Percentiles rank a stretch among this genome's conserved stretches.
phyloP scores from a whole-genome alignment of 805 yeast species.

The Maudiozyma serrabonitensis region DNA sequence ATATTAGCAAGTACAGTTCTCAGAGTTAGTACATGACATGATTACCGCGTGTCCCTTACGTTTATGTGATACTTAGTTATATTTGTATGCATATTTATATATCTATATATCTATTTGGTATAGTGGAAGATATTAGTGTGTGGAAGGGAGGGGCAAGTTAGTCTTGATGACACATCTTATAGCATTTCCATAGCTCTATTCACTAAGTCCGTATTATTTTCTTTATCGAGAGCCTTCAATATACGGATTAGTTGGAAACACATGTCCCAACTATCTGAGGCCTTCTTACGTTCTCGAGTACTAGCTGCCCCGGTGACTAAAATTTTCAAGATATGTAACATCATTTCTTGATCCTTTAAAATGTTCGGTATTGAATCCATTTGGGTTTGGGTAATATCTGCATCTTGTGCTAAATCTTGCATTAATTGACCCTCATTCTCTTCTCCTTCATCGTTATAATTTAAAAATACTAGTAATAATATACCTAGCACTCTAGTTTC shows the following conservation, averaged over 20 bases:
- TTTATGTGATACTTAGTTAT: too few species aligned
- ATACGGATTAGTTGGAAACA: conserved; percentile 27
- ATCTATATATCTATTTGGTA: too few species aligned
- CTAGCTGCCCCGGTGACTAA: conserved; percentile 24
- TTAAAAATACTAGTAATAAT: conserved; percentile 25
- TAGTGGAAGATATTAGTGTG: too few species aligned
- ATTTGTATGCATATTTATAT: too few species aligned
- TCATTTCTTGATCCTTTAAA: conserved; percentile 24
- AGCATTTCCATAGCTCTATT: conserved; percentile 20
- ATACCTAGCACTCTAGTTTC: conserved; percentile 26
- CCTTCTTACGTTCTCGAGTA: conserved; percentile 15
- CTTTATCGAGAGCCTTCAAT: conserved; percentile 22
- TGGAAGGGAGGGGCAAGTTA: too few species aligned
- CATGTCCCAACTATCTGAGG: conserved; percentile 29
- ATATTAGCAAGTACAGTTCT: too few species aligned
- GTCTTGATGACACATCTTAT: neutral
- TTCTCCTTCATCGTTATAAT: conserved; percentile 13
- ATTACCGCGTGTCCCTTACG: too few species aligned
- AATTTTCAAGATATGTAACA: conserved; percentile 23
- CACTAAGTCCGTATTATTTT: conserved; percentile 18
- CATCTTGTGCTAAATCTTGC: neutral
- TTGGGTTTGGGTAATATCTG: neutral
- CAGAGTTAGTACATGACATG: too few species aligned
- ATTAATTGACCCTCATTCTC: conserved; percentile 1
- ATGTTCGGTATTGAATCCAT: conserved; percentile 9